Base-by-base conservation (phyloP, 2,329 filamentous ascomycete species). In the Diplocarpon rosae region DNA sequence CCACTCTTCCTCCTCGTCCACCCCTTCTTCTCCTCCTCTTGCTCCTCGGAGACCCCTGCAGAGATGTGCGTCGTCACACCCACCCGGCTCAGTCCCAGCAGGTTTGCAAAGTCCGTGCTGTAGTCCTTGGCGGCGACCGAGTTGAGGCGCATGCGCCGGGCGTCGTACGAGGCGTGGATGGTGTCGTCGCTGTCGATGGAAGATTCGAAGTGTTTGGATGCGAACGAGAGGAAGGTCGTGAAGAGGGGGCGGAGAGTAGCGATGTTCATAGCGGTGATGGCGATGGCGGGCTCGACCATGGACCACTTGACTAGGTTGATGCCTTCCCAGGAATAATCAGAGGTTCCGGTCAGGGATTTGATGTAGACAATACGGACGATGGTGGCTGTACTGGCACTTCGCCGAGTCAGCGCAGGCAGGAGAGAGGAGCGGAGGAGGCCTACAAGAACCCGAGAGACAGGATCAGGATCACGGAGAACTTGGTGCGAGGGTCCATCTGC, bases 241-340 rank as follows among this genome's bases (percentile, higher is more conserved):
- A 61, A 60, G 40, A 66, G 54, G 0, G 66, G 60, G 1, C 65
- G 65, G 2, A 67, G 59, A 1, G 65, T 67, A 0, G 65, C 66
- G 14, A 66, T 57, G 13, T 64, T 65, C 10, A 63, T 62, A 1
- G 65, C 66, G 5, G 64, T 61, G 10, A 69, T 62, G 5, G 64
- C 65, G 13, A 69, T 61, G 3, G 63, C 63, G 28, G 63, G 64
- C 48, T 69, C 66, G n/a, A 65, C 59, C 37, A 67, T 66, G 3
- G 63, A 67, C 66, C 66, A 69, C 45, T 68, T 67, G 5, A 64
- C 62, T 6, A 68, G 54, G 50, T 66, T 66, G 13, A 65, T 63
- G 45, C 65, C 66, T 43, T 63, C 60, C 58, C 64, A 67, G 1
- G 66, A 56, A 39, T 62, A 63, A 43, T 69, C 66, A 9, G 48